Base-by-base conservation (phyloP, 257 asterid genomes). In the Euphrasia confusa region DNA sequence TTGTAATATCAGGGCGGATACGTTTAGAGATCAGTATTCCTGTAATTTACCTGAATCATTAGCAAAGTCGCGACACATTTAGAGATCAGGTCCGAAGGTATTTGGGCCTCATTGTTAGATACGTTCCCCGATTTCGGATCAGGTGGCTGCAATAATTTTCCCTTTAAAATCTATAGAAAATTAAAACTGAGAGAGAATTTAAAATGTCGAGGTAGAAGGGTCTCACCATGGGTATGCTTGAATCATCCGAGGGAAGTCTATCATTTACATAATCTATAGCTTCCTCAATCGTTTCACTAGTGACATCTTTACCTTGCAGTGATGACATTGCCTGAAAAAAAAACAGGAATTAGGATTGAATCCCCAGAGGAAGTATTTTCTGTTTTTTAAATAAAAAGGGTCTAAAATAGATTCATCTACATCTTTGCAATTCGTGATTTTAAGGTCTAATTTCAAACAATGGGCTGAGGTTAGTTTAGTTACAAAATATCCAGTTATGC, bases 61-160 rank as follows among this genome's bases (percentile, higher is more conserved):
- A 83, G 87, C 79, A 87, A 65, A 69, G 95, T 80, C 7, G 95
- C 89, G 3, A 89, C 87, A 62, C 94, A 89, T 72, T 78, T 77
- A 30, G 88, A 71, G 57, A 89, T 86, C 73, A 86, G 77, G 66
- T 86, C 88, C 0, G 80, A 65, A 26, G 94, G 95, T 47, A 87
- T 78, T 53, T 82, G 87, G 33, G 82, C 40, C 66, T 80, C 92
- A 50, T 74, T 26, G 27, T 71, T 77, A 0, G 76, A 71, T 30
- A 68, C 66, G 72, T 32, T 71, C 53, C 60, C 66, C 21, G 75
- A 39, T 42, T 77, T 75, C 18, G 70, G 71, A 68, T 80, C 75
- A 63, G 68, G 27, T 64, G 68, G 74, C 95, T 83, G 80, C 76
- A 66, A 71, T 42, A 61, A 58, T 33, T 68, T 30, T 50, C 66